Evolutionary conservation across 163 green algal genomes (phyloP).

Genomic region (Scenedesmus sp.): DNA sequence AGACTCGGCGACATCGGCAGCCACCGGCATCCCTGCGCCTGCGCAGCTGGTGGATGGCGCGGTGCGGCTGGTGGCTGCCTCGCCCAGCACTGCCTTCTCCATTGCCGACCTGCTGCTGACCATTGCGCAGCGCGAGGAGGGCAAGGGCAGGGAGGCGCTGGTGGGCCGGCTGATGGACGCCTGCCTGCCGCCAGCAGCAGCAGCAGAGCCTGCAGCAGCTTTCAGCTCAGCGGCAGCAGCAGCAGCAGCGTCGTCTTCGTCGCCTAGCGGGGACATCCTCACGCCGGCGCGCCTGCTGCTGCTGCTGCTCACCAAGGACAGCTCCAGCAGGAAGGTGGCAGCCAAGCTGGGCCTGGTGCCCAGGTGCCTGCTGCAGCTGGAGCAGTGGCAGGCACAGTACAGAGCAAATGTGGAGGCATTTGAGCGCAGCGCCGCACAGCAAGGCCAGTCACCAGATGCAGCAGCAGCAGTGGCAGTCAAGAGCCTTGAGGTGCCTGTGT

Average conservation of each 20-base stretch:
- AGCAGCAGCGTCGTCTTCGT: background rate
- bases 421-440: background rate
- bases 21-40: slow-evolving; percentile 12
- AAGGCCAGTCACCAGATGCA: background rate
- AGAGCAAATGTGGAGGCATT: slow-evolving; percentile 17
- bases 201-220: background rate
- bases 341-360: slow-evolving; percentile 56
- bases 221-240: background rate
- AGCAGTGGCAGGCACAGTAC: slow-evolving; percentile 69
- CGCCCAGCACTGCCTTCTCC: slow-evolving; percentile 61
- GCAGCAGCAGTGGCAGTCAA: background rate
- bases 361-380: slow-evolving; percentile 59
- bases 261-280: slow-evolving; percentile 50
- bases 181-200: slow-evolving; percentile 34
- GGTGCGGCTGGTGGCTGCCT: slow-evolving; percentile 66
- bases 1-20: slow-evolving; percentile 12
- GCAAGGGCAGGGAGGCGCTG: slow-evolving; percentile 64
- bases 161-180: slow-evolving; percentile 67
- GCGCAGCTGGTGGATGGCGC: slow-evolving; percentile 65
- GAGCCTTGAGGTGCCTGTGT: slow-evolving; percentile 72
- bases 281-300: slow-evolving; percentile 74
- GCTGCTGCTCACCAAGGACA: slow-evolving; percentile 73
- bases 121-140: slow-evolving; percentile 69
- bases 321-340: slow-evolving; percentile 54
- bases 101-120: slow-evolving; percentile 77